Evolutionary conservation across 2,329 filamentous ascomycete genomes (phyloP), one percentile per base, ranked within the genome.

Genomic region (Trichoderma harzianum): DNA sequence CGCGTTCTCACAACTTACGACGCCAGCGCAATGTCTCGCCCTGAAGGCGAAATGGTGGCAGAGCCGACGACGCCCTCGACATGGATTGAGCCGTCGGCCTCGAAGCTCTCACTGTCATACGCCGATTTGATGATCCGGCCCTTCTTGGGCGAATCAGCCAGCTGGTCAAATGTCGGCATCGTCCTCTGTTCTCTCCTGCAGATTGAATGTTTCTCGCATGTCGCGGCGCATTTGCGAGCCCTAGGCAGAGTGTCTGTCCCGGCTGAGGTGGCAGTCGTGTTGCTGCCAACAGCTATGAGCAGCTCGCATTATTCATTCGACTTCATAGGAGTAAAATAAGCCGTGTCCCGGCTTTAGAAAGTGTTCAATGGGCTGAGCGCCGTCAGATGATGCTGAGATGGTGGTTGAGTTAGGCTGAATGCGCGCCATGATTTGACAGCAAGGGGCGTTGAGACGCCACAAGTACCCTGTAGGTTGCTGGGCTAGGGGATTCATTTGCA

Each of bases 11-110:
- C 43, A 71, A 82, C 86, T 82, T 78, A 88, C 86, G 94, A 97
- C 69, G 94, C 95, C 74, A 98, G 86, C 43, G 95, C 95, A 71
- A 98, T 90, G 83, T 98, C 95, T 77, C 95, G 89, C 63, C 95
- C 94, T 73, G 92, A 95, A 3, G 95, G 95, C 24, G 95, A 97
- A 81, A 98, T 97, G 72, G 94, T 95, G 76, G 95, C 95, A 7
- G 95, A 97, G 62, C 94, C 94, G 67, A 97, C 93, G 26, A 89
- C 81, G n/a, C 88, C 88, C 74, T 95, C 91, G 66, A 98, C 92
- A 77, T 93, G 90, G 76, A 98, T 95, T 1, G 91, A 93, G 67
- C 92, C 91, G 82, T 97, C 92, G 74, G 91, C 89, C 76, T 94
- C 93, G 76, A 97, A 98, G 39, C 93, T 97, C 69, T 93, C 90